Evolutionary conservation across 2,329 filamentous ascomycete genomes (phyloP), one percentile per base, ranked within the genome.

Genomic region (Myriosclerotinia curreyana): DNA sequence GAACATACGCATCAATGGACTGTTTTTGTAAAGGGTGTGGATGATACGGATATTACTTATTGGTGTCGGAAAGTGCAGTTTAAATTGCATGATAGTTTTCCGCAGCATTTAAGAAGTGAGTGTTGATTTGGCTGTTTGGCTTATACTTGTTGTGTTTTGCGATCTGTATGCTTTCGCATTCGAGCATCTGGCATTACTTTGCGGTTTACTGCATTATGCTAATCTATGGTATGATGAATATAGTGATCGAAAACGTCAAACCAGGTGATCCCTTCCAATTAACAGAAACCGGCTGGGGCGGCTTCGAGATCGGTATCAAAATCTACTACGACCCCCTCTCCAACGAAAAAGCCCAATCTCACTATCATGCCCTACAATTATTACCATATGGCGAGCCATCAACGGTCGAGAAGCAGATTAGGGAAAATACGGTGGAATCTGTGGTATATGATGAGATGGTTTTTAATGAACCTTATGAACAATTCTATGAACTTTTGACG

Each of bases 61-160:
- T 99, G 95, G 92, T 83, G 98, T 69, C 91, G 94, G 65, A 94
- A 96, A 72, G 94, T 99, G 1, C 93, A 97, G 76, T 99, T 99
- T 80, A 98, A 98, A 77, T 86, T 99, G 20, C 94, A 97, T 81
- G 93, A 98, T 77, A 97, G 94, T 12, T 98, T 97, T 75, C 88
- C 92, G 36, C 96, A 97, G 76, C 90, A 90, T 64, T 84, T 95
- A 28, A 89, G 95, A 71, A 96, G 85, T 84, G 76, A 66, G 82
- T 77, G 6, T 28, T 8, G 28, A 31, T 31, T 31, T 31, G 28
- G 5, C 28, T 31, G 2, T 2, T 31, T 31, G 2, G 2, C 28
- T 5, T 31, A 31, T 31, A 31, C 28, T 31, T 31, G 28, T 31
- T 31, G 28, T 31, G 28, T 31, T 31, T 5, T 31, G 28, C 28